Evolutionary conservation across 2,329 filamentous ascomycete species (phyloP).

Genomic region (Ascochyta clinopodiicola): DNA sequence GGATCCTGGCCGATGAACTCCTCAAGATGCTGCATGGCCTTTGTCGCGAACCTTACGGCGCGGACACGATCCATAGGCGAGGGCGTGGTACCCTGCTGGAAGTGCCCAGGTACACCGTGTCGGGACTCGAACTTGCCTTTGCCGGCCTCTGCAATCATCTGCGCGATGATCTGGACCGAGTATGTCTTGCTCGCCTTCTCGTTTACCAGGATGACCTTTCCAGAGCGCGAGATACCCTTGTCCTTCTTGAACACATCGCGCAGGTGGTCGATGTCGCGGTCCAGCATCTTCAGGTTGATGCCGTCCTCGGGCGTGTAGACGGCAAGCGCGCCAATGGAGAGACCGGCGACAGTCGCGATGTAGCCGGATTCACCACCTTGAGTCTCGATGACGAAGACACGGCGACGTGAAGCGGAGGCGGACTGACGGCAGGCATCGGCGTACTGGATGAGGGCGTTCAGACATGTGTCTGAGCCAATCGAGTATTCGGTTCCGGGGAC

Average conservation of each 20-base stretch:
- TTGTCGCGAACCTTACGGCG: conserved; percentile 89
- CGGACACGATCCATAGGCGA: conserved; percentile 96
- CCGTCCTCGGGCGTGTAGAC: conserved; percentile 98
- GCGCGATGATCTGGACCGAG: conserved; percentile 88
- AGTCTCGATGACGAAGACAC: conserved; percentile 97
- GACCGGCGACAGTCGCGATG: conserved; percentile 85
- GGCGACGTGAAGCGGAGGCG: conserved; percentile 87
- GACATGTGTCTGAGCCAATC: conserved; percentile 91
- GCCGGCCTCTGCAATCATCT: conserved; percentile 94
- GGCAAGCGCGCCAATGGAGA: conserved; percentile 88
- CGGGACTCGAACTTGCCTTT: conserved; percentile 91
- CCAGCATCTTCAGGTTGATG: conserved; percentile 90
- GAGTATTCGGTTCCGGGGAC: conserved; percentile 98
- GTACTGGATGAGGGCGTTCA: conserved; percentile 93
- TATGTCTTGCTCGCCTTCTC: conserved; percentile 91
- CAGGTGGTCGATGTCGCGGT: conserved; percentile 86
- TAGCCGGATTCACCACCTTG: conserved; percentile 96
- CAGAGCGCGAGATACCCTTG: conserved; percentile 85
- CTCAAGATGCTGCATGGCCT: conserved; percentile 92
- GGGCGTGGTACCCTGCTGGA: conserved; percentile 57
- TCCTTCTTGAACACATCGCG: conserved; percentile 85
- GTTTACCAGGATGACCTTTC: conserved; percentile 95
- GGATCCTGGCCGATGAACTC: conserved; percentile 69
- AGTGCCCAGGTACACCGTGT: conserved; percentile 67
- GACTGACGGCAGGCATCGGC: conserved; percentile 98